These are phyloP conservation scores for Populus pruinosa DNA, from an alignment of 345 rosid species.

Conservation along the genomic window DNA sequence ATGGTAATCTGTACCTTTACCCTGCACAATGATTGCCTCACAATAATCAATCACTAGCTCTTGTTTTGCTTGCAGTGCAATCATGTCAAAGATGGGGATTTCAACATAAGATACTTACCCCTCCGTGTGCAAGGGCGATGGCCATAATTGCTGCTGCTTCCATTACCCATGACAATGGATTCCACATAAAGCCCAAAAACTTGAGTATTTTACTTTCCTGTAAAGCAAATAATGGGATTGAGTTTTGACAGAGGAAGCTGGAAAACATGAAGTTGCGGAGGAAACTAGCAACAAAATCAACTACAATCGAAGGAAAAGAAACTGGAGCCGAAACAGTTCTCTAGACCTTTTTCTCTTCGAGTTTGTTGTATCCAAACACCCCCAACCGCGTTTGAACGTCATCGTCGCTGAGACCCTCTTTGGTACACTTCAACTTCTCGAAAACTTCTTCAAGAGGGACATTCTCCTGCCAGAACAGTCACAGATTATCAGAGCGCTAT, in stretches of 20 bases:
- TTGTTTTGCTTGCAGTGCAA: neutral
- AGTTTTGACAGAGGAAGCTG: neutral
- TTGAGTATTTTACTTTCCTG: conserved; percentile 58
- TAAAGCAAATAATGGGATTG: neutral
- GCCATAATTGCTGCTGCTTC: conserved; percentile 64
- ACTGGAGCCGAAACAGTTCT: neutral
- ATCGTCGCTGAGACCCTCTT: conserved; percentile 37
- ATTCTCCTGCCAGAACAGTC: conserved; percentile 43
- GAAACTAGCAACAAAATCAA: neutral
- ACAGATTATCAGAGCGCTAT: neutral
- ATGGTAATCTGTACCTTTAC: conserved; percentile 37
- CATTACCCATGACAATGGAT: conserved; percentile 37
- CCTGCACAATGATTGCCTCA: conserved; percentile 23
- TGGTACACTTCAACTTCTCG: conserved; percentile 50
- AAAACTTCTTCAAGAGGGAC: conserved; percentile 53
- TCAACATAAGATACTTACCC: conserved; percentile 33
- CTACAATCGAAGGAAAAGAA: neutral
- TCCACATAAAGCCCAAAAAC: conserved; percentile 52
- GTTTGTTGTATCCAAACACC: conserved; percentile 56
- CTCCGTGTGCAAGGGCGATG: conserved; percentile 44
- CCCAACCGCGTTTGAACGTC: conserved; percentile 44
- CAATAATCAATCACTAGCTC: neutral
- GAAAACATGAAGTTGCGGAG: neutral
- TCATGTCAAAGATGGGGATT: neutral
- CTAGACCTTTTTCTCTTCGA: conserved; percentile 57